phyloP scores from a whole-genome alignment of 148 eudicot genomes.

The Nepenthes gracilis region DNA sequence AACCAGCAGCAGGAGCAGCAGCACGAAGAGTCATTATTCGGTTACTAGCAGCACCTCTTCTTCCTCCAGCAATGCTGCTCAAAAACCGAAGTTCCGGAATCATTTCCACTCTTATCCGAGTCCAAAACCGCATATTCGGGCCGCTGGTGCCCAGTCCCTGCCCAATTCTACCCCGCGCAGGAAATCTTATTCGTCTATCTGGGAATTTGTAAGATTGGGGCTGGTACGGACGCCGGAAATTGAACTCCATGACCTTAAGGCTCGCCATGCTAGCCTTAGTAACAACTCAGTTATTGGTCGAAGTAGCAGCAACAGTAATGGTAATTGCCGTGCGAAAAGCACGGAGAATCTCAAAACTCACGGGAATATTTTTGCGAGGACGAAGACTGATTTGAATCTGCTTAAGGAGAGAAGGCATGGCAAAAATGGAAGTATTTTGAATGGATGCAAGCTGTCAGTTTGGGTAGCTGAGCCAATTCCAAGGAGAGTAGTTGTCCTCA shows the following conservation, averaged over 20 bases:
- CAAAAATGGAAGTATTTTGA: conserved; percentile 19
- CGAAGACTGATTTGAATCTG: neutral
- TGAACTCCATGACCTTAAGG: conserved; percentile 40
- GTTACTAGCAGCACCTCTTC: conserved; percentile 9
- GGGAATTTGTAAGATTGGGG: conserved; percentile 57
- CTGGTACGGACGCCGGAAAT: conserved; percentile 45
- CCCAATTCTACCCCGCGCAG: conserved; percentile 9
- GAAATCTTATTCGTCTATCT: conserved; percentile 15
- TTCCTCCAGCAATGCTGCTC: neutral
- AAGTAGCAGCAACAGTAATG: conserved; percentile 25
- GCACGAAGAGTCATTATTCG: conserved; percentile 20
- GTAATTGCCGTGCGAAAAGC: neutral
- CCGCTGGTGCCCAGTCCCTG: conserved; percentile 10
- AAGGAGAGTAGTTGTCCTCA: neutral
- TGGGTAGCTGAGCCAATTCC: conserved; percentile 37
- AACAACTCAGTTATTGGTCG: conserved; percentile 8
- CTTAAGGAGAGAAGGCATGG: conserved; percentile 1
- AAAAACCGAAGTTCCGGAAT: conserved; percentile 27
- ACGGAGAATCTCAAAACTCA: neutral
- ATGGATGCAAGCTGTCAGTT: conserved; percentile 51
- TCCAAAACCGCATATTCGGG: conserved; percentile 51
- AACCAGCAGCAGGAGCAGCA: conserved; percentile 45
- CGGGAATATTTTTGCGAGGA: conserved; percentile 1
- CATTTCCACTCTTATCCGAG: conserved; percentile 66
- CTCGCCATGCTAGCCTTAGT: conserved; percentile 2